Conservation (phyloP, 495 filamentous ascomycete genomes). For the Aspergillus saccharolyticus region DNA sequence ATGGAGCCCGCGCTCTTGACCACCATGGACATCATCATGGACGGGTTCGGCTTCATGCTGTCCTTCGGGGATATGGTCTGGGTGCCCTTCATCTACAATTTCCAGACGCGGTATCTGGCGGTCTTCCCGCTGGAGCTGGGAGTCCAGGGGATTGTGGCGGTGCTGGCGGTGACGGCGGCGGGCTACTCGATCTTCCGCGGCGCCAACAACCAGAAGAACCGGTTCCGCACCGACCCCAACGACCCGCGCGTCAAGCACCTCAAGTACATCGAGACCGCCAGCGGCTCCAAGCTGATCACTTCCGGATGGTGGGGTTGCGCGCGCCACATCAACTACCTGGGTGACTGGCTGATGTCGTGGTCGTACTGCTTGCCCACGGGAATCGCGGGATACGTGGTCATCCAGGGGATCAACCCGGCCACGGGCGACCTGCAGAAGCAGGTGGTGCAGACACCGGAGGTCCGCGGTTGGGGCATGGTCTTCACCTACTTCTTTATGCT, state of each 20-base stretch:
- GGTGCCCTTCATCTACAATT: slow-evolving; percentile 85
- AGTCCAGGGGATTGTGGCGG: slow-evolving; percentile 50
- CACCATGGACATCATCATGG: slow-evolving; percentile 91
- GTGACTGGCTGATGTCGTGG: slow-evolving; percentile 94
- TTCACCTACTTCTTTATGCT: slow-evolving; percentile 94
- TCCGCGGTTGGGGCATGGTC: slow-evolving; percentile 74
- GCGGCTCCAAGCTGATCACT: slow-evolving; percentile 72
- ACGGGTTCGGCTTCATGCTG: slow-evolving; percentile 98
- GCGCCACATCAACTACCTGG: slow-evolving; percentile 96
- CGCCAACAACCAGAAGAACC: slow-evolving; percentile 90
- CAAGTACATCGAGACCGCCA: slow-evolving; percentile 80
- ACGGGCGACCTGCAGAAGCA: slow-evolving; percentile 52
- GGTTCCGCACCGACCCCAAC: slow-evolving; percentile 81
- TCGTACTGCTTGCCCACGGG: slow-evolving; percentile 88
- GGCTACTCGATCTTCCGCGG: slow-evolving; percentile 90
- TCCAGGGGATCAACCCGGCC: slow-evolving; percentile 38
- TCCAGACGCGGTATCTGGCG: slow-evolving; percentile 85
- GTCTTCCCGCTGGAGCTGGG: slow-evolving; percentile 77
- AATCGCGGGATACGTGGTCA: slow-evolving; percentile 68
- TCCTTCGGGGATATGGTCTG: slow-evolving; percentile 90
- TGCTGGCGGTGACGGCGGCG: slow-evolving; percentile 57
- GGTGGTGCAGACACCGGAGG: slow-evolving; percentile 62
- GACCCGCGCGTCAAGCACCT: slow-evolving; percentile 77
- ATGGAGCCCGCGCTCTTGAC: slow-evolving; percentile 92
- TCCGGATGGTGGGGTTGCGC: slow-evolving; percentile 94